Evolutionary conservation across 768 basidiomycete species (phyloP), one percentile per base, ranked within the genome.

Genomic region (Suillus ampliporus): DNA sequence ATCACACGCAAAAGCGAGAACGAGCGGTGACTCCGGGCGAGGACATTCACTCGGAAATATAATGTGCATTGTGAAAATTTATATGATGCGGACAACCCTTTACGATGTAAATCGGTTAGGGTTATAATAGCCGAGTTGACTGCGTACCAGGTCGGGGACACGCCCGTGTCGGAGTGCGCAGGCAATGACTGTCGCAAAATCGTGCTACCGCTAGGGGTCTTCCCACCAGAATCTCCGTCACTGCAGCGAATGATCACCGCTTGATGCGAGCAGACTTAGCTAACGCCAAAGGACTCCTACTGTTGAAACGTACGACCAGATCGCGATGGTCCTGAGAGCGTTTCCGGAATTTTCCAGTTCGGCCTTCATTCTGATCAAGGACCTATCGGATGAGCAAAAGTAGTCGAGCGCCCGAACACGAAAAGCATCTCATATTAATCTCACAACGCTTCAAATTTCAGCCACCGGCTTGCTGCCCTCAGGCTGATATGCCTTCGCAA

Each of bases 221-320:
- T 73, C 71, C 64, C 67, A 71, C 63, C 69, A 57, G 38, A 69
- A 48, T 15, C 14, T 59, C 26, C 43, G 58, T 61, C 48, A 9
- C 34, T 41, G 54, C 57, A 51, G 5, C 19, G 11, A 14, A n/a
- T 51, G 31, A 51, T 34, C 11, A 11, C 5, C 19, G n/a, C 5
- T 6, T 11, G 37, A 37, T 11, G 11, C 2, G 37, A 37, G 37
- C 37, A 51, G 48, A 28, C 28, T 51, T 51, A 34, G 19, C 31
- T 34, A 51, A 51, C n/a, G 19, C 11, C 34, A 5, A 11, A 34
- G 19, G 50, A 31, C 50, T 31, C 31, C 50, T 51, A 11, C 28
- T 11, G 28, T n/a, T 14, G 5, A 34, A 6, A 51, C 11, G 6
- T 34, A 34, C 19, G 4, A 31, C 31, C 11, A 19, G 31, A 13